Base-by-base conservation (phyloP, 108 stramenopile genomes). In the Skeletonema menzelii region DNA sequence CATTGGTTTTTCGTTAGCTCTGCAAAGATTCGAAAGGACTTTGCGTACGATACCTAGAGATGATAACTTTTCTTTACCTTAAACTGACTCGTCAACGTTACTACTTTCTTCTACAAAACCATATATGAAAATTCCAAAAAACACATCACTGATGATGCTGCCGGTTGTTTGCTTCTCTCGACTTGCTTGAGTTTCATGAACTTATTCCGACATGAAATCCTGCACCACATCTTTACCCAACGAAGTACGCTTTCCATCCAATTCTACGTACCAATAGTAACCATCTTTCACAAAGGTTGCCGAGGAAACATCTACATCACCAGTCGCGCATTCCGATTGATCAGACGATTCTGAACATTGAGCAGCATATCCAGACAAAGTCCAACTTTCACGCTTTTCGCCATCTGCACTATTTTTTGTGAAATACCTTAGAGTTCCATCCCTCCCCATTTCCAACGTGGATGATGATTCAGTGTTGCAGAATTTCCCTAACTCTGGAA, bases 381-480 rank as follows among this genome's bases (percentile, higher is more conserved):
- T 53, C 58, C 65, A 66, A 24, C 31, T 24, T 53, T 59, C 58
- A 37, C 59, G 47, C 46, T 58, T 47, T 30, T 61, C 44, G 17
- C 65, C 73, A 53, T 53, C 49, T 28, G 28, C 27, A 44, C 35
- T 27, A 44, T 32, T 62, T 40, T 53, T 67, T 19, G 46, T 63
- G 28, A 76, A 76, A 49, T 69, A 69, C 58, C 75, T 62, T 53
- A 76, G 32, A 17, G 53, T 69, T 12, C 67, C 75, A 63, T 76
- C 75, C 46, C 35, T 63, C 17, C 75, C 75, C 27, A 76, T 46
- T 56, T 76, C 75, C 60, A 76, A 57, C 59, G 47, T 53, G 67
- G 75, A 76, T 28, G 67, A 76, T 2, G 53, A 60, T 42, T 60
- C n/a, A 0, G 61, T 24, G 32, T 76, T 37, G 31, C 67, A 69